Conservation (phyloP, 768 basidiomycete genomes). For the Dentipellis sp. region DNA sequence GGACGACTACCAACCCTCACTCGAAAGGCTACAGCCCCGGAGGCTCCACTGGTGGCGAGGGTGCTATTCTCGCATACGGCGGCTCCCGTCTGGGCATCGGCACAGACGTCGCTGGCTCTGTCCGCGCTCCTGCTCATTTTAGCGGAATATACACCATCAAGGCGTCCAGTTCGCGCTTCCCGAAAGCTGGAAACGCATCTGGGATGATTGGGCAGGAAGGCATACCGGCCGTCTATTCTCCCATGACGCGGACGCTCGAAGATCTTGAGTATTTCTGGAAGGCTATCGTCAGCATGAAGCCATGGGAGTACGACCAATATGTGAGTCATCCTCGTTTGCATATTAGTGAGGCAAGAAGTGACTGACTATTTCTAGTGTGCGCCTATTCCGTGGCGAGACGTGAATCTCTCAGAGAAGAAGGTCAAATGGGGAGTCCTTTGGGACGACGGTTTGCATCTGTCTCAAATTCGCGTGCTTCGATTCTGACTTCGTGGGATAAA, state of each 20-base stretch:
- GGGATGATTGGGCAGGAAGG: slow-evolving; percentile 49
- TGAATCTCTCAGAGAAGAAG: slow-evolving; percentile 6
- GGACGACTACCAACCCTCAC: slow-evolving; percentile 52
- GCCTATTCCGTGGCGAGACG: slow-evolving; percentile 26
- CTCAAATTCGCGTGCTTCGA: neutral
- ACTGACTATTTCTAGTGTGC: slow-evolving; percentile 16
- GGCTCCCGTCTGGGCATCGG: slow-evolving; percentile 31
- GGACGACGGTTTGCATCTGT: slow-evolving; percentile 42
- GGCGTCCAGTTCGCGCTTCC: slow-evolving; percentile 49
- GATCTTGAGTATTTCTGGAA: slow-evolving; percentile 63
- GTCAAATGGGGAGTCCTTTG: slow-evolving; percentile 17
- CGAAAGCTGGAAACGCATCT: slow-evolving; percentile 37
- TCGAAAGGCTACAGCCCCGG: slow-evolving; percentile 45
- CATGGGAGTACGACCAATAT: slow-evolving; percentile 58
- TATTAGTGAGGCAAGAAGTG: neutral
- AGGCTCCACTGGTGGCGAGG: slow-evolving; percentile 65
- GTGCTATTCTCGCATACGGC: slow-evolving; percentile 53
- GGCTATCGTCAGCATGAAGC: slow-evolving; percentile 46
- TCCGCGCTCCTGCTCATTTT: slow-evolving; percentile 58
- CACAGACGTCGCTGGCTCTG: slow-evolving; percentile 61
- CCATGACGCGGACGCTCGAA: slow-evolving; percentile 52
- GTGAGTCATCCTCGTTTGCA: slow-evolving; percentile 17
- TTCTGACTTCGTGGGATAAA: slow-evolving; percentile 15
- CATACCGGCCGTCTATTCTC: slow-evolving; percentile 42
- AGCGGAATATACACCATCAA: slow-evolving; percentile 56